Percentiles rank a stretch among this genome's conserved stretches.
These are phyloP conservation scores for Begonia masoniana DNA, from an alignment of 306 rosid species.

Conservation along the genomic window DNA sequence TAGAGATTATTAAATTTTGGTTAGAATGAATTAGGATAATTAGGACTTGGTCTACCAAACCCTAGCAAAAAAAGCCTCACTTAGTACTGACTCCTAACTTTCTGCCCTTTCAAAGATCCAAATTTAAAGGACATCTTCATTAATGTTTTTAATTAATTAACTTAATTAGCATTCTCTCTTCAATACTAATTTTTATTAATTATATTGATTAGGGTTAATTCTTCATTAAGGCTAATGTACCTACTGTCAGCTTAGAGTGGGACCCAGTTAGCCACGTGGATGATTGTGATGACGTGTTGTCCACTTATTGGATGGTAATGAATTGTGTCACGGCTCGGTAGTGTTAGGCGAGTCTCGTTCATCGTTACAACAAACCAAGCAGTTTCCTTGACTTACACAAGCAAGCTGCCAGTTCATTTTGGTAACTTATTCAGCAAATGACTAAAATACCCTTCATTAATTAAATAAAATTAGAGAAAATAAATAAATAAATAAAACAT, in stretches of 20 bases:
- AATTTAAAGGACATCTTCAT: constrained; percentile 19
- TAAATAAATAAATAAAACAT: background rate
- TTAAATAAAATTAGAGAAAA: background rate
- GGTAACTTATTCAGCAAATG: constrained; percentile 17
- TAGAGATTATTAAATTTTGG: constrained; percentile 1
- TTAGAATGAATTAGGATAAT: constrained; percentile 1
- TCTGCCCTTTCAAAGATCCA: constrained; percentile 56
- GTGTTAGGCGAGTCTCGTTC: constrained; percentile 11
- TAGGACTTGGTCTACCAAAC: constrained; percentile 55
- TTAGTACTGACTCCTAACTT: constrained; percentile 20
- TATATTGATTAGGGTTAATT: background rate
- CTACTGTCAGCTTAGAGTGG: background rate
- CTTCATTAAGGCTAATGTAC: background rate
- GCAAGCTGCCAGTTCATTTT: constrained; percentile 35
- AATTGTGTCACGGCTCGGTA: background rate
- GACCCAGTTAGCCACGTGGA: background rate
- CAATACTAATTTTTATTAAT: background rate
- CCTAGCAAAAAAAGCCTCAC: constrained; percentile 58
- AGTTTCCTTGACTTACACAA: constrained; percentile 65
- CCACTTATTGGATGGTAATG: no score
- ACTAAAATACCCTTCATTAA: constrained; percentile 20
- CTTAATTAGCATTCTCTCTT: background rate
- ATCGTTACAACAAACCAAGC: constrained; percentile 59
- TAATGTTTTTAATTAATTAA: background rate
- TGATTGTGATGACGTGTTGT: background rate